A percentile compares a stretch with the other conserved stretches of the same genome.
These are phyloP conservation scores for Neolecta irregularis DNA, from an alignment of 1,139 yeast species.

Conservation along the genomic window DNA sequence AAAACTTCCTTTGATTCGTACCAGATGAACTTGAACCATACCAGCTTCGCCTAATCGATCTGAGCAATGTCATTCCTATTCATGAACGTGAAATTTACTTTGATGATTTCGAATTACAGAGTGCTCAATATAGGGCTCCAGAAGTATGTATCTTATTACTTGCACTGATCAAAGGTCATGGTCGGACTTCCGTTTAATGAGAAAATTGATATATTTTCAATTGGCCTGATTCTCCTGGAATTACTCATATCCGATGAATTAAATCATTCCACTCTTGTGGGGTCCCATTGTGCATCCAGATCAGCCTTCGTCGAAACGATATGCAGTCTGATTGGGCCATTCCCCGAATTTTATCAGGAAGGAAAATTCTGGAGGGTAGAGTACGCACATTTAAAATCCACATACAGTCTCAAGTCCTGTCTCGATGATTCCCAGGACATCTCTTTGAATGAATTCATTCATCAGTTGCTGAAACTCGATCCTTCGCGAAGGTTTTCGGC, in stretches of 20 bases:
- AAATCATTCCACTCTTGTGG: neutral
- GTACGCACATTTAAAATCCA: neutral
- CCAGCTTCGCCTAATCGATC: slow-evolving; percentile 4
- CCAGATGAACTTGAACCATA: slow-evolving; percentile 1
- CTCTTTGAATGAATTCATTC: neutral
- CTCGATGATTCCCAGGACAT: neutral
- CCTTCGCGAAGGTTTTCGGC: neutral
- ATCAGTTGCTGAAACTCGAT: neutral
- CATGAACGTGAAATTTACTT: slow-evolving; percentile 2
- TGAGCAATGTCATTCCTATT: slow-evolving; percentile 6
- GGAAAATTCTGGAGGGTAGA: slow-evolving; percentile 1
- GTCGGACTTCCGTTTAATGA: slow-evolving; percentile 5
- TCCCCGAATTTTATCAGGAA: neutral
- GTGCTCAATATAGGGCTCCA: slow-evolving; percentile 7
- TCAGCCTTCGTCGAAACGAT: neutral
- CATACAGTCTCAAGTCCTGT: neutral
- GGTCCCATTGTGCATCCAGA: neutral
- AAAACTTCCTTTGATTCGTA: neutral
- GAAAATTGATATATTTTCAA: slow-evolving; percentile 6
- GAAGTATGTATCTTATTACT: slow-evolving; percentile 3
- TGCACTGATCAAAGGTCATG: slow-evolving; percentile 1
- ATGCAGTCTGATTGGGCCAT: neutral
- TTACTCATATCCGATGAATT: neutral
- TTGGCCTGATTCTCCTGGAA: slow-evolving; percentile 5
- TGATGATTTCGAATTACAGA: slow-evolving; percentile 6